A percentile compares a stretch with the other conserved stretches of the same genome.
phyloP scores from a whole-genome alignment of 805 yeast genomes.

The Kluyveromyces lactis region DNA sequence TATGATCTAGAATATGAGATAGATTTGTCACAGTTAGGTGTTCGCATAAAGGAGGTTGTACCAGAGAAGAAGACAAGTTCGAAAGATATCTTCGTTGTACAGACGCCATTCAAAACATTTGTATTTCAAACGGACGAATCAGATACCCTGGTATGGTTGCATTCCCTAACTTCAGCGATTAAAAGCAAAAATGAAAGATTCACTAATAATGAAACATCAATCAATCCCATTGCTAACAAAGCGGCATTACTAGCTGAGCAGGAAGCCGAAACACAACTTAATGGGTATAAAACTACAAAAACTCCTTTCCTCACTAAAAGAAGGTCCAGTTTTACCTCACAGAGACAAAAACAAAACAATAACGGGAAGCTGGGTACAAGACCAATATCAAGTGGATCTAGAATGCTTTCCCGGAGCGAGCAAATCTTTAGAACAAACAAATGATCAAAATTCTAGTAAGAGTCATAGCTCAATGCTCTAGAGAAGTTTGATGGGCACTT shows the following conservation, averaged over 20 bases:
- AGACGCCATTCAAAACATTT: slow-evolving; percentile 46
- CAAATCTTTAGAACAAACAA: slow-evolving; percentile 10
- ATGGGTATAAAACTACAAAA: not conserved
- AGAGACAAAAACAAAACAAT: slow-evolving; percentile 17
- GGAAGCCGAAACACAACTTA: slow-evolving; percentile 1
- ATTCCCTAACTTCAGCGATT: slow-evolving; percentile 41
- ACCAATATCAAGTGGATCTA: slow-evolving; percentile 42
- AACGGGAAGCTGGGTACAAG: slow-evolving; percentile 9
- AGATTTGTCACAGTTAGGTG: slow-evolving; percentile 42
- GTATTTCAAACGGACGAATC: slow-evolving; percentile 46
- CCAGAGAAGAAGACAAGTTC: slow-evolving; percentile 25
- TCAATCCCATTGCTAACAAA: slow-evolving; percentile 11
- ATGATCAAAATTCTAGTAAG: not conserved
- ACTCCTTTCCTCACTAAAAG: slow-evolving; percentile 13
- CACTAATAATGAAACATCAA: slow-evolving; percentile 17
- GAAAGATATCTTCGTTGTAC: slow-evolving; percentile 41
- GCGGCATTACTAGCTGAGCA: slow-evolving; percentile 17
- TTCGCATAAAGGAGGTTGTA: slow-evolving; percentile 52
- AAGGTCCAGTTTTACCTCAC: slow-evolving; percentile 30
- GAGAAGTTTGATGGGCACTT: no score
- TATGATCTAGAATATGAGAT: slow-evolving; percentile 47
- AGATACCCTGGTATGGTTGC: slow-evolving; percentile 52
- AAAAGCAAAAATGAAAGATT: slow-evolving; percentile 40
- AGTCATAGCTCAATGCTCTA: no score
- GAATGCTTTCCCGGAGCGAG: slow-evolving; percentile 47